Percentiles rank a stretch among this genome's conserved stretches.
phyloP scores from a whole-genome alignment of 2,329 filamentous ascomycete genomes.

The Hypoxylon rubiginosum region DNA sequence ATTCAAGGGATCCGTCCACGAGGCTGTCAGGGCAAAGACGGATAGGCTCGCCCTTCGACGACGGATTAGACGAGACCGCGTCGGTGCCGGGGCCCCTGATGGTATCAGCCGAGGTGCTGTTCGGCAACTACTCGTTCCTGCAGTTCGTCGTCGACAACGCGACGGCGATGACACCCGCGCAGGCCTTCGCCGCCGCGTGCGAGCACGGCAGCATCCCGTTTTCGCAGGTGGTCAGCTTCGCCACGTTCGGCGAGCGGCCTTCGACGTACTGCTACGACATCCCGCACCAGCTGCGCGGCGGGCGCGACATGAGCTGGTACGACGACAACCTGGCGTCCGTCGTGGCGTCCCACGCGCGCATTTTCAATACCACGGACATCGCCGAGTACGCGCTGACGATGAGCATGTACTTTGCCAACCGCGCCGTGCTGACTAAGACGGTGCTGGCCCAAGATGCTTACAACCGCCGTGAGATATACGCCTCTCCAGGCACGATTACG shows the following conservation, averaged over 20 bases:
- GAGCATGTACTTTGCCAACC: constrained; percentile 38
- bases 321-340: constrained; percentile 20
- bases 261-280: constrained; percentile 6
- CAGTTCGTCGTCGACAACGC: constrained; percentile 23
- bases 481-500: constrained; percentile 25
- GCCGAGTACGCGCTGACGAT: constrained; percentile 37
- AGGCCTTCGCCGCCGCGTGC: constrained; percentile 25
- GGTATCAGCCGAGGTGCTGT: constrained; percentile 34
- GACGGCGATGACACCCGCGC: constrained; percentile 23
- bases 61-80: too few relatives aligned
- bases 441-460: too few relatives aligned
- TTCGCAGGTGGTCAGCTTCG: constrained; percentile 15
- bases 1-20: too few relatives aligned
- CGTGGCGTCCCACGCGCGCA: constrained; percentile 16
- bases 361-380: constrained; percentile 19
- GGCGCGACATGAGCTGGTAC: background rate
- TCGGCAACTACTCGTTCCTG: constrained; percentile 37
- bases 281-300: background rate
- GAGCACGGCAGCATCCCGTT: constrained; percentile 34
- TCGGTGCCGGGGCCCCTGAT: constrained; percentile 31
- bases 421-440: constrained; percentile 28
- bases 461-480: constrained; percentile 29
- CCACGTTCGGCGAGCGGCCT: constrained; percentile 6
- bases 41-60: constrained; percentile 20
- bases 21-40: too few relatives aligned